Evolutionary conservation across 345 rosid species (phyloP), one percentile per base, ranked within the genome.

Genomic region (Brassica cretica): DNA sequence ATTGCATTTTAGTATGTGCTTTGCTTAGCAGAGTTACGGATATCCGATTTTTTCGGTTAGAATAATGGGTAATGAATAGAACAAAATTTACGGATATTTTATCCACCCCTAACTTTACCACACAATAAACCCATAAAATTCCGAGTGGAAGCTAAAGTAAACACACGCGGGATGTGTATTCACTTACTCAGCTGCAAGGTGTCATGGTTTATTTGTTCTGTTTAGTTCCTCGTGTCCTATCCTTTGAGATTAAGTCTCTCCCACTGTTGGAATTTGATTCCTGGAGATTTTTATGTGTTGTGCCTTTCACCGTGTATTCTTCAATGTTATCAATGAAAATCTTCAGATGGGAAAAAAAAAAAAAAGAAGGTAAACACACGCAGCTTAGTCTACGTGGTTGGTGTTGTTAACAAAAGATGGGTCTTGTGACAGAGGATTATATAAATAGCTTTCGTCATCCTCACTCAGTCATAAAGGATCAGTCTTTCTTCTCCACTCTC

Each of bases 401-500:
- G 8, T 49, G 18, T n/a, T 14, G 56, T 49, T 49, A 46, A 49
- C 56, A 14, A 49, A 49, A 49, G 18, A 14, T 5, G 56, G n/a
- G 15, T 14, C 56, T 49, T 1, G 6, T 5, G n/a, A 49, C 56
- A 49, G 56, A 49, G 18, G 56, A 49, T 49, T 49, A 41, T 12
- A 46, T 35, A 41, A 41, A 5, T 51, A n/a, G 56, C 56, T 51
- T n/a, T 51, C 56, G 56, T 51, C 56, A 51, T 51, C 56, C 56
- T 51, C 56, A 49, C 56, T 49, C 56, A 51, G 56, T 51, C 56
- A 51, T 5, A 51, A 51, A 51, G 19, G 16, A 51, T 5, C 56
- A 51, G n/a, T 51, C 56, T n/a, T 69, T 74, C 18, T 27, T 64
- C 66, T 32, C 19, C 32, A 33, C 14, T 79, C 82, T 79, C 66